Base-by-base conservation (phyloP, 176 grass and related monocot genomes). In the Puccinellia tenuiflora region DNA sequence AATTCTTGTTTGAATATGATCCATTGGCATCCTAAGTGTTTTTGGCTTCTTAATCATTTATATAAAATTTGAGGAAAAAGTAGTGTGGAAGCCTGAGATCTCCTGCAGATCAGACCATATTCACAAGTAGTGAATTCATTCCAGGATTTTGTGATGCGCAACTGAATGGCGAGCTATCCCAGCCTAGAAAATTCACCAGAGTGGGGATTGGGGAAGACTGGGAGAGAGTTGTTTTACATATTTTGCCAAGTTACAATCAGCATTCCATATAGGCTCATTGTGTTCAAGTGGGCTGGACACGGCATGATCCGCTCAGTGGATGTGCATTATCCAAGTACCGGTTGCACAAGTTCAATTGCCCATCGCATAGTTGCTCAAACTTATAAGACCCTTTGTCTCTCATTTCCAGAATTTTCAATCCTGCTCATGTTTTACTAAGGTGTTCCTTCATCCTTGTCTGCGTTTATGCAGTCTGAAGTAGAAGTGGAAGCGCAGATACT, bases 391-490 rank as follows among this genome's bases (percentile, higher is more conserved):
- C 43, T 34, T 40, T 26, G 21, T 21, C 14, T 40, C 52, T 37
- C 7, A 11, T 52, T 68, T 68, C 38, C 12, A 38, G 30, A 53
- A 53, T 65, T 65, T 33, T 20, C 17, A 31, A 20, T 65, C 30
- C 31, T 34, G 16, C 62, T n/a, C 7, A 35, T 34, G 42, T 22
- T 15, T 35, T 29, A 16, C n/a, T 61, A 31, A 85, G 14, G 46
- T 77, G 12, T 12, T 45, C 13, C 20, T 31, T n/a, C 13, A 28
- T 38, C 21, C 21, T 81, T 68, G 7, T 68, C 22, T 51, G 24
- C 60, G 21, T 77, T 62, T 26, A 60, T 89, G 83, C 83, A 89
- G 83, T 71, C 88, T 62, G 72, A 85, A 64, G 83, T 89, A 64
- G 78, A 85, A 46, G 78, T 89, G 20, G 88, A 85, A 81, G 78